phyloP scores from a whole-genome alignment of 495 filamentous ascomycete genomes.

The Penicillium silybi region DNA sequence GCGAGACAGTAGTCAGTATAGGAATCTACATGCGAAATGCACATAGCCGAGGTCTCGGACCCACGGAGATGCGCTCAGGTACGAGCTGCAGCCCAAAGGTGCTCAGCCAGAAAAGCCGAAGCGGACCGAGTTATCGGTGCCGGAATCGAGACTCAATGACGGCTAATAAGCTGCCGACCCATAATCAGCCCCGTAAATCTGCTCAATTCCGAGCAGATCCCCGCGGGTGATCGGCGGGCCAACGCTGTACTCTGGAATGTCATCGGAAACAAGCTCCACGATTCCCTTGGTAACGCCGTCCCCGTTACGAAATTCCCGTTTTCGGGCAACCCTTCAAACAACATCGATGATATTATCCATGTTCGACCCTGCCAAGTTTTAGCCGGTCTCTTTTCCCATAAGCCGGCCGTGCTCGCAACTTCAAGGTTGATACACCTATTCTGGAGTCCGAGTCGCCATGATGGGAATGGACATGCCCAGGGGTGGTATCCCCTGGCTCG shows the following conservation, averaged over 20 bases:
- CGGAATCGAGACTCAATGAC: not conserved
- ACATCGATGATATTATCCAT: not conserved
- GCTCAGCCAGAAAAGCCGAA: constrained; percentile 11
- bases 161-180: not conserved
- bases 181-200: constrained; percentile 12
- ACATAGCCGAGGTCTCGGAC: not conserved
- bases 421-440: not conserved
- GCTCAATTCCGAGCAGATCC: constrained; percentile 30
- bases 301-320: constrained; percentile 6
- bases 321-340: constrained; percentile 4
- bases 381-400: not conserved
- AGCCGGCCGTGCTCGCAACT: too few relatives aligned
- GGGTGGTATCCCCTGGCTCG: constrained; percentile 36
- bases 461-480: constrained; percentile 20
- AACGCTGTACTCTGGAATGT: not conserved
- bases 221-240: constrained; percentile 3
- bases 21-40: not conserved
- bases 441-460: not conserved
- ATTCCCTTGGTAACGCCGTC: constrained; percentile 2
- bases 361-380: constrained; percentile 2
- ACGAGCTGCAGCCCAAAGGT: constrained; percentile 19
- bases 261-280: not conserved
- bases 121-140: too few relatives aligned
- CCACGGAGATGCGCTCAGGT: not conserved
- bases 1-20: too few relatives aligned